Evolutionary conservation across 1,284 basidiomycete species (phyloP).

Genomic region (Cryptococcus sp.): DNA sequence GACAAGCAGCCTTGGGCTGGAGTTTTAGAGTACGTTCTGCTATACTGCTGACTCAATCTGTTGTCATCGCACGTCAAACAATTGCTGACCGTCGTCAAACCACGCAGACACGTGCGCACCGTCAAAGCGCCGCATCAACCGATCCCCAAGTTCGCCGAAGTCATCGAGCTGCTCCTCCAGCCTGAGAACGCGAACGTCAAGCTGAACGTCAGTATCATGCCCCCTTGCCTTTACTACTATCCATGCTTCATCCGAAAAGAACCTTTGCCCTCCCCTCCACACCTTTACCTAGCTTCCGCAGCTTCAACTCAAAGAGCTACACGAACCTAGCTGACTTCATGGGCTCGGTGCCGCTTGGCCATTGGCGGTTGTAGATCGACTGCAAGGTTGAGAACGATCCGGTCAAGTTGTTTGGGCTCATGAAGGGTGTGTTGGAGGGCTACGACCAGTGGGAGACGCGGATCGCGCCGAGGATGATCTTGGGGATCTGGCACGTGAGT

Average conservation of each 20-base stretch:
- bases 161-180: constrained; percentile 76
- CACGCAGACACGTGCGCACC: constrained; percentile 68
- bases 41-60: too few species aligned
- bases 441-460: constrained; percentile 74
- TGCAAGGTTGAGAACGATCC: constrained; percentile 89
- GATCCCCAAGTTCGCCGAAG: constrained; percentile 85
- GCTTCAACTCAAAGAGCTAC: neutral
- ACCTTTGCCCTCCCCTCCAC: constrained; percentile 73
- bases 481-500: constrained; percentile 63
- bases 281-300: neutral
- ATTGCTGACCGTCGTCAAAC: neutral
- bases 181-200: constrained; percentile 65
- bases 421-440: constrained; percentile 71
- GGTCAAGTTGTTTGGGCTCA: constrained; percentile 77
- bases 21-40: constrained; percentile 46
- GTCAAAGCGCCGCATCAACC: constrained; percentile 76
- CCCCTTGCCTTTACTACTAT: neutral
- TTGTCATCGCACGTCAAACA: neutral
- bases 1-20: constrained; percentile 56
- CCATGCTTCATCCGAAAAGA: constrained; percentile 48
- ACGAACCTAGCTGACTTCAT: neutral
- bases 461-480: constrained; percentile 85
- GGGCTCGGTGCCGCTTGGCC: constrained; percentile 34
- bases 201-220: constrained; percentile 64
- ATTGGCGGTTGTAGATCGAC: constrained; percentile 45